Conservation (phyloP, 139 green algal genomes). For the Zygnema cylindricum region DNA sequence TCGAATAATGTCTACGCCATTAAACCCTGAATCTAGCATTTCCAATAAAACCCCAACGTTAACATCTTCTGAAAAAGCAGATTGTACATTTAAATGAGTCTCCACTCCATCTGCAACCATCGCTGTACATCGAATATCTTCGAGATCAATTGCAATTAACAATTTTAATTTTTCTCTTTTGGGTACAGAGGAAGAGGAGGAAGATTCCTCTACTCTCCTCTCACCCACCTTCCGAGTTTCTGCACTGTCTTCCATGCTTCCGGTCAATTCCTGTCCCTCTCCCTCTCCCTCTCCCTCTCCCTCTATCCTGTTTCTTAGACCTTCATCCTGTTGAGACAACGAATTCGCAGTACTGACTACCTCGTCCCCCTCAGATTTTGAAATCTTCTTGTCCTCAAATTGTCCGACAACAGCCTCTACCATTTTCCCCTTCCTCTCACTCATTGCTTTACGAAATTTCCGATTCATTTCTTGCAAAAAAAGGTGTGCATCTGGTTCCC, state of each 20-base stretch:
- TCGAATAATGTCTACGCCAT: constrained; percentile 11
- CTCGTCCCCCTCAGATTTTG: background rate
- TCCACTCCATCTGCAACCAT: constrained; percentile 40
- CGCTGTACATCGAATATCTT: background rate
- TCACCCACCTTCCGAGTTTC: background rate
- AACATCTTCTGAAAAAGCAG: constrained; percentile 55
- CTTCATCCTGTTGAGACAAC: background rate
- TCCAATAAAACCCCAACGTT: constrained; percentile 49
- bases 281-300: background rate
- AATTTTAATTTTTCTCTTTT: constrained; percentile 19
- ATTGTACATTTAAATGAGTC: constrained; percentile 5
- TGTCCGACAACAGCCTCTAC: constrained; percentile 4
- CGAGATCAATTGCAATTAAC: constrained; percentile 36
- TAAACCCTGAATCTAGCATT: constrained; percentile 11
- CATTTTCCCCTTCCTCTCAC: background rate
- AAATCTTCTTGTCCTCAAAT: background rate
- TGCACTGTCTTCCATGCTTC: background rate
- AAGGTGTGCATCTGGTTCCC: constrained; percentile 50
- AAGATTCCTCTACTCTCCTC: background rate
- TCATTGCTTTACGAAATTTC: background rate
- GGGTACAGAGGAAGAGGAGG: too few species aligned
- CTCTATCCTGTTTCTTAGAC: background rate
- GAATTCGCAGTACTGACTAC: background rate
- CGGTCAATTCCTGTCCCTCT: constrained; percentile 8
- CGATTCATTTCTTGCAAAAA: constrained; percentile 21